Percentiles rank a stretch among this genome's conserved stretches.
Evolutionary conservation across 768 basidiomycete genomes (phyloP).

Genomic region (Terana coerulea): DNA sequence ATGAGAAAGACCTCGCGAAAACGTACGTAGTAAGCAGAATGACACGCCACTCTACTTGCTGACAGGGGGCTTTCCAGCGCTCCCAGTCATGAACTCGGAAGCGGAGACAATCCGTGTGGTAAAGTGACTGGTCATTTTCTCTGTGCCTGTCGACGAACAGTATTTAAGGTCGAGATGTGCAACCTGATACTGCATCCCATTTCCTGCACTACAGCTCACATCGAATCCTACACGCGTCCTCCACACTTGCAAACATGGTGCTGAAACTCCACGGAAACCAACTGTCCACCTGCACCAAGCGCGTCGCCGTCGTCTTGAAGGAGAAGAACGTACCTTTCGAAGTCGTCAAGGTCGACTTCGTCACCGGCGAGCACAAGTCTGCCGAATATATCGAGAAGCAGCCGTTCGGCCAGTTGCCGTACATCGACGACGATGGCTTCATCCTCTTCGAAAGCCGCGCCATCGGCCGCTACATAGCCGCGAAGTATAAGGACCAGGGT

Average conservation of each 20-base stretch:
- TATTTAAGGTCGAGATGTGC: too few relatives aligned
- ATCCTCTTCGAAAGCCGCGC: conserved; percentile 58
- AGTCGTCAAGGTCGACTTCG: conserved; percentile 37
- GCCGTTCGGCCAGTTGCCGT: conserved; percentile 61
- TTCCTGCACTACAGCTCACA: too few relatives aligned
- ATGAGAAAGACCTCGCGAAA: too few relatives aligned
- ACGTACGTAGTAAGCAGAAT: too few relatives aligned
- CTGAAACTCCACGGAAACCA: conserved; percentile 28
- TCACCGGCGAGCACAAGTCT: conserved; percentile 38
- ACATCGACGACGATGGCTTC: conserved; percentile 56
- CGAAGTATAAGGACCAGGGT: conserved; percentile 33
- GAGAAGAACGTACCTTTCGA: conserved; percentile 55
- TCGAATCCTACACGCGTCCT: too few relatives aligned
- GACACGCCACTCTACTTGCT: too few relatives aligned
- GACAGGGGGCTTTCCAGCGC: too few relatives aligned
- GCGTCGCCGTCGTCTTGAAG: conserved; percentile 43
- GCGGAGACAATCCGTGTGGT: too few relatives aligned
- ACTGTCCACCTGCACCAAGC: conserved; percentile 41
- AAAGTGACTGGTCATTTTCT: too few relatives aligned
- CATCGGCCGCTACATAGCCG: conserved; percentile 50
- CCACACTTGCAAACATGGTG: conserved; percentile 24
- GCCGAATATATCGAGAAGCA: conserved; percentile 41
- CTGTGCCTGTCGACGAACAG: too few relatives aligned
- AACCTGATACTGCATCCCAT: too few relatives aligned
- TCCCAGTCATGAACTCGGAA: too few relatives aligned